These are phyloP conservation scores for Aspergillus panamensis DNA, from an alignment of 495 filamentous ascomycete species.

Conservation along the genomic window DNA sequence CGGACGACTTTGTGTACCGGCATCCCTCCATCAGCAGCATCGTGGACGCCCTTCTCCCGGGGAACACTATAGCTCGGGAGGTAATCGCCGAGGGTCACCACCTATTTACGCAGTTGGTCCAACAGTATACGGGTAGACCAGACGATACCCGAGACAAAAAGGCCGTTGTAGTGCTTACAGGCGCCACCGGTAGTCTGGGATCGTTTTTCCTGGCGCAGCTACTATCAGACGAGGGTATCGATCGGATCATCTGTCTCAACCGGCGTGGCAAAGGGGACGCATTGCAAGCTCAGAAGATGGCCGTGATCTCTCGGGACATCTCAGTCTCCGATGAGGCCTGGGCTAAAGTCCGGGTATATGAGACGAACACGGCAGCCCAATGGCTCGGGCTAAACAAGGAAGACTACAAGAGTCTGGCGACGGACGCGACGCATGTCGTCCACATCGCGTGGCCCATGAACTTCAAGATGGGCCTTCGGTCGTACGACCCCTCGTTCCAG, in stretches of 20 bases:
- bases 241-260: slow-evolving; percentile 45
- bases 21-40: no score
- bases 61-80: not conserved
- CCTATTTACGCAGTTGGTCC: not conserved
- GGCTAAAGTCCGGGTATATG: slow-evolving; percentile 25
- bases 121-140: not conserved
- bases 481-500: slow-evolving; percentile 47
- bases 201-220: slow-evolving; percentile 39
- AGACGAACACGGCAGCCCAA: slow-evolving; percentile 41
- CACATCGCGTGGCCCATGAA: slow-evolving; percentile 58
- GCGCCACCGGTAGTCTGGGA: slow-evolving; percentile 48
- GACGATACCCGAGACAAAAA: not conserved
- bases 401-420: slow-evolving; percentile 36
- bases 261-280: not conserved
- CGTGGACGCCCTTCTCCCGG: no score
- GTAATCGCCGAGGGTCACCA: not conserved
- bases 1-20: no score
- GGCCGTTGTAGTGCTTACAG: slow-evolving; percentile 44
- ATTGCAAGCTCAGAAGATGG: slow-evolving; percentile 24
- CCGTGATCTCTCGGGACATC: slow-evolving; percentile 36
- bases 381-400: slow-evolving; percentile 39
- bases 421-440: slow-evolving; percentile 46
- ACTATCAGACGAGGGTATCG: slow-evolving; percentile 28
- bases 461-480: slow-evolving; percentile 36
- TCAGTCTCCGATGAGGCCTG: slow-evolving; percentile 14